Conservation (phyloP, 192 early-diverging fungal genomes). For the Oehlia diaphana region DNA sequence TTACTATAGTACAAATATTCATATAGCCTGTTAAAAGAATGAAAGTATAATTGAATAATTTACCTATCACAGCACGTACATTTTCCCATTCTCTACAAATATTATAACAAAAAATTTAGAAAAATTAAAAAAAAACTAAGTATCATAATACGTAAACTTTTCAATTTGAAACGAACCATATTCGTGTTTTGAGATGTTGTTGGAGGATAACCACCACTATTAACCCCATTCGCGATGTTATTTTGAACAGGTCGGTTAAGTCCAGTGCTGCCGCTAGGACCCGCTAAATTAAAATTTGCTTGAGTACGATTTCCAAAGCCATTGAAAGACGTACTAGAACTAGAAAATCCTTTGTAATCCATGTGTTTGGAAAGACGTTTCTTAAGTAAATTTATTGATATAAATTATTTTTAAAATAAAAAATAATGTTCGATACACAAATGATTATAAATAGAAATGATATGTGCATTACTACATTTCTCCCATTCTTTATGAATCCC, state of each 20-base stretch:
- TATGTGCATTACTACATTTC: background rate
- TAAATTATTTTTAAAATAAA: background rate
- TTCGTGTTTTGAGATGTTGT: background rate
- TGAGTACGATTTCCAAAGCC: background rate
- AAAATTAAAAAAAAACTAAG: background rate
- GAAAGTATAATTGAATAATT: background rate
- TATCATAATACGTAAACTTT: background rate
- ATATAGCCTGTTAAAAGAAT: background rate
- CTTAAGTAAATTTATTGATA: too few species aligned
- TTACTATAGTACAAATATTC: background rate
- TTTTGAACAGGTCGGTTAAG: background rate
- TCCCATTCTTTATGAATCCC: background rate
- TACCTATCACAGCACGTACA: slow-evolving; percentile 68
- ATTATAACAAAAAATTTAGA: background rate
- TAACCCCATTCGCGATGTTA: background rate
- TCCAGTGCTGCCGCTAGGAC: background rate
- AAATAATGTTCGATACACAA: background rate
- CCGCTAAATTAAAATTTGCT: background rate
- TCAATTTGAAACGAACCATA: background rate
- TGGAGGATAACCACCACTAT: background rate
- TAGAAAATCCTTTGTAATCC: background rate
- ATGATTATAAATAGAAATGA: background rate
- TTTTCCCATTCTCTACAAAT: slow-evolving; percentile 51
- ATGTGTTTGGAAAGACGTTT: background rate
- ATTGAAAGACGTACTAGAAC: background rate